These are phyloP conservation scores for Phascolomyces articulosus DNA, from an alignment of 371 early-diverging fungal species.

Conservation along the genomic window DNA sequence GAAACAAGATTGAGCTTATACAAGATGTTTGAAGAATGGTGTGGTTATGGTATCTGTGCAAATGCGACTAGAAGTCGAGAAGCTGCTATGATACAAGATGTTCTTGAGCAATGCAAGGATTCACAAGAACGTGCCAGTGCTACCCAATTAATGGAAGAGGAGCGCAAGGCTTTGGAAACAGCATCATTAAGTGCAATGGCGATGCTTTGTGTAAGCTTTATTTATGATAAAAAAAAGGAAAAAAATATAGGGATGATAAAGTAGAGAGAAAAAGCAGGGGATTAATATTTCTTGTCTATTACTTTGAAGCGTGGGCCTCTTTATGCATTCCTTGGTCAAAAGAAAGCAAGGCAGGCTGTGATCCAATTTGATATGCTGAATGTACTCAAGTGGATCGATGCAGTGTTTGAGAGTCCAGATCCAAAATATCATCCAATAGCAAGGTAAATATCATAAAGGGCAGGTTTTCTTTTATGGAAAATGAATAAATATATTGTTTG, in stretches of 20 bases:
- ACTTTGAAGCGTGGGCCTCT: constrained; percentile 66
- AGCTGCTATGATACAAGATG: constrained; percentile 71
- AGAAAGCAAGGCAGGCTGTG: constrained; percentile 59
- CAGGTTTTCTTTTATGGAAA: no score
- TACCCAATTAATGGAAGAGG: constrained; percentile 74
- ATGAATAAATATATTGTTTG: no score
- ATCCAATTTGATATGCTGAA: constrained; percentile 60
- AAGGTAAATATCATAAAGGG: constrained; percentile 25
- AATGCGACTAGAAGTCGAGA: constrained; percentile 71
- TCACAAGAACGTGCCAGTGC: constrained; percentile 64
- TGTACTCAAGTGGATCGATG: constrained; percentile 70
- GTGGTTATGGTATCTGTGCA: constrained; percentile 80
- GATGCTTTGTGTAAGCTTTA: constrained; percentile 71
- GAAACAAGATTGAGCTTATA: constrained; percentile 80
- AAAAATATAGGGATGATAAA: background rate
- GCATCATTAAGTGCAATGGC: constrained; percentile 91
- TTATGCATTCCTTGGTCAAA: constrained; percentile 67
- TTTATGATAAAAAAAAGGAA: background rate
- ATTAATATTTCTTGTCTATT: background rate
- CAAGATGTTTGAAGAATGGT: constrained; percentile 91
- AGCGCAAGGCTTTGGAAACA: constrained; percentile 75
- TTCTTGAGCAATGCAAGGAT: constrained; percentile 80
- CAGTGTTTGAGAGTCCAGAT: constrained; percentile 67
- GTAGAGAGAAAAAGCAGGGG: no score
- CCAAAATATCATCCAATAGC: constrained; percentile 48